A percentile compares a stretch with the other conserved stretches of the same genome.
These are phyloP conservation scores for Paramecium pentaurelia DNA, from an alignment of 73 alveolate species.

Conservation along the genomic window DNA sequence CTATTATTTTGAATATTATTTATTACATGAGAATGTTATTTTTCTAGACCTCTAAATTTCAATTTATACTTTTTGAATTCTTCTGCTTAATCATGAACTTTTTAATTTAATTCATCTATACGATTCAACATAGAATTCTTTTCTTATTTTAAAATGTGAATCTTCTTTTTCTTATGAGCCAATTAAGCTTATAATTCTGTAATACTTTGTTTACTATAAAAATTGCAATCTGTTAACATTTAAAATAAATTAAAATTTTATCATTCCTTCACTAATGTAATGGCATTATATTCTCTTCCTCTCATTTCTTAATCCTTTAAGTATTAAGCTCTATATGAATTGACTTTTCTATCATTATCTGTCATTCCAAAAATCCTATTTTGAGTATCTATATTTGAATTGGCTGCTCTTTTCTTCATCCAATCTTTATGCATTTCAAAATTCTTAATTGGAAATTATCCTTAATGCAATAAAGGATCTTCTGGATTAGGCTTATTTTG, in stretches of 20 bases:
- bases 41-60: neutral
- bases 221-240: slow-evolving; percentile 27
- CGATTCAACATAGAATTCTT: neutral
- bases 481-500: neutral
- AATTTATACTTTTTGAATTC: neutral
- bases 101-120: slow-evolving; percentile 6
- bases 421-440: neutral
- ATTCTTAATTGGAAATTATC: neutral
- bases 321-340: neutral
- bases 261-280: neutral
- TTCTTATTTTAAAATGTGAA: neutral
- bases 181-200: neutral
- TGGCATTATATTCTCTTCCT: slow-evolving; percentile 46
- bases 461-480: neutral
- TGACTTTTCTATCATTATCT: neutral
- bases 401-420: slow-evolving; percentile 11
- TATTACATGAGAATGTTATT: neutral
- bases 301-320: slow-evolving; percentile 22
- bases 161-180: neutral
- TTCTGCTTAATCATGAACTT: slow-evolving; percentile 2
- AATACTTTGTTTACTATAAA: neutral
- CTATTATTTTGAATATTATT: neutral
- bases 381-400: neutral
- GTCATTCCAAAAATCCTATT: neutral
- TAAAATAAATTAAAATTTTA: neutral